phyloP scores from a whole-genome alignment of 2,329 filamentous ascomycete species.

The Stachybotrys chlorohalonatus region DNA sequence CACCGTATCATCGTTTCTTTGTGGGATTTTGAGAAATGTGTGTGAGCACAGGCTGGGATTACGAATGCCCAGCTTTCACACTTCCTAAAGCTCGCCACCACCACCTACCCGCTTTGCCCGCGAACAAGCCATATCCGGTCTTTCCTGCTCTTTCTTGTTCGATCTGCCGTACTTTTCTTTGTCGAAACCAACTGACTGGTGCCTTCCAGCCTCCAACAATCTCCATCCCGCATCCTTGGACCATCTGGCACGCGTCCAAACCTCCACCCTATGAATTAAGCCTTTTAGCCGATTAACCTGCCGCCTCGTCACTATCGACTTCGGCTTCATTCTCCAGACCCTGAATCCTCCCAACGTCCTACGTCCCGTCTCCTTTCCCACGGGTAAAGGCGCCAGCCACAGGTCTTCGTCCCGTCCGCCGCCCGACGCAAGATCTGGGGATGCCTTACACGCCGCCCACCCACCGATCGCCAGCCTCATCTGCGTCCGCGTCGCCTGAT shows the following conservation, averaged over 20 bases:
- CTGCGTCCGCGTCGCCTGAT: slow-evolving; percentile 46
- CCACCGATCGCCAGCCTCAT: slow-evolving; percentile 53
- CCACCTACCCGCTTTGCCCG: background rate
- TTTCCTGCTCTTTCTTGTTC: background rate
- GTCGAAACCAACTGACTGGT: slow-evolving; percentile 9
- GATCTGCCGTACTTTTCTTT: background rate
- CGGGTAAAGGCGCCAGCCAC: background rate
- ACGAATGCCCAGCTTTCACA: background rate
- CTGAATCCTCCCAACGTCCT: slow-evolving; percentile 9
- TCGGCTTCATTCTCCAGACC: background rate
- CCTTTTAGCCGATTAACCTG: background rate
- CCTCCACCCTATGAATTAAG: slow-evolving; percentile 11
- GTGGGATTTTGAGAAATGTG: background rate
- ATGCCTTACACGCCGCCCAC: slow-evolving; percentile 88
- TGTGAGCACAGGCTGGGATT: background rate
- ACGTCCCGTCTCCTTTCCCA: slow-evolving; percentile 2
- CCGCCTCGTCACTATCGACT: background rate
- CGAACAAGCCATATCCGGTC: background rate
- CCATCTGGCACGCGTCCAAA: slow-evolving; percentile 5
- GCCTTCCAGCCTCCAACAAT: slow-evolving; percentile 11
- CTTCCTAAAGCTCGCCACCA: background rate
- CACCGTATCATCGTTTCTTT: background rate
- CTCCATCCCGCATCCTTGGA: slow-evolving; percentile 6
- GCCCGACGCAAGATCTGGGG: slow-evolving; percentile 26
- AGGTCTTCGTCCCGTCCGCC: slow-evolving; percentile 4